phyloP scores from a whole-genome alignment of 2,329 filamentous ascomycete species.

The Penicillium occitanis region DNA sequence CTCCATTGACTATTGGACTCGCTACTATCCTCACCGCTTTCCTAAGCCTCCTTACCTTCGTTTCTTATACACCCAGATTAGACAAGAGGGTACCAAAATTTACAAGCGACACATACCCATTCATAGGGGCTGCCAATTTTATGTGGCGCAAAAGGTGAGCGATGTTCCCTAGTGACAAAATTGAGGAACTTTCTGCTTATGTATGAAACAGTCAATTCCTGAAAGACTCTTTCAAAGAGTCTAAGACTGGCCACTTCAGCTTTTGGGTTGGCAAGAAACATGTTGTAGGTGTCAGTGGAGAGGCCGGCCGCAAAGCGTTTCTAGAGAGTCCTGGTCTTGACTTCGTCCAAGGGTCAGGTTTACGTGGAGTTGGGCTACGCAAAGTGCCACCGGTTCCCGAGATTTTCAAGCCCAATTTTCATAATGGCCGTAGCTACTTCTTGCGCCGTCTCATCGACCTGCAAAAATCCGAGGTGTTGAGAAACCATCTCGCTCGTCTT shows the following conservation, averaged over 20 bases:
- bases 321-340: constrained; percentile 4
- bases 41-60: background rate
- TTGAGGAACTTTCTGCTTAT: background rate
- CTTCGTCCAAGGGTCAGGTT: background rate
- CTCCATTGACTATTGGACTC: background rate
- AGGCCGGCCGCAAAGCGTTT: constrained; percentile 14
- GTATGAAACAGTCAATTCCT: constrained; percentile 1
- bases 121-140: constrained; percentile 13
- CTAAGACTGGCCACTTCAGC: constrained; percentile 15
- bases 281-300: constrained; percentile 11
- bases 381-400: background rate
- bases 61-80: constrained; percentile 8
- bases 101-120: constrained; percentile 4
- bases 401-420: background rate
- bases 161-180: background rate
- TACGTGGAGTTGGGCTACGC: constrained; percentile 11
- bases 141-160: constrained; percentile 9
- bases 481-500: background rate
- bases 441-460: constrained; percentile 1
- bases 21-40: background rate
- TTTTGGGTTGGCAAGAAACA: constrained; percentile 18
- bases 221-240: background rate
- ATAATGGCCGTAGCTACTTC: constrained; percentile 5
- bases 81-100: constrained; percentile 9
- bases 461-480: background rate